Evolutionary conservation across 805 yeast species (phyloP).

Genomic region (Monosporozyma yasuniensis): DNA sequence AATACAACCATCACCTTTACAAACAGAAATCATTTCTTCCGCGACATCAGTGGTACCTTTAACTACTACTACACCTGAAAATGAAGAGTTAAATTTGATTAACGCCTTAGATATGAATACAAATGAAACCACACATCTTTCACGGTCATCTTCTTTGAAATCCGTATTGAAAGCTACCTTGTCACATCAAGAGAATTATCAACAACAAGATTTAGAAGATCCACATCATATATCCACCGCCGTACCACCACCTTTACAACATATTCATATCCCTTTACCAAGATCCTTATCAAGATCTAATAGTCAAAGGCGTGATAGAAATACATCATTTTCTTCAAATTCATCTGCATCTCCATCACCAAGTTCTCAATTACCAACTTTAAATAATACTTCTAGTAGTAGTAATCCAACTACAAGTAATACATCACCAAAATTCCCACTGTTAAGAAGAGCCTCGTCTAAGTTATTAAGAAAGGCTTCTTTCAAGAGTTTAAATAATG

Average conservation of each 20-base stretch:
- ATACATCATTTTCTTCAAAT: background rate
- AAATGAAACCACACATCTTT: background rate
- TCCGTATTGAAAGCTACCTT: background rate
- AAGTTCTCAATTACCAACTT: background rate
- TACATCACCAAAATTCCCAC: slow-evolving; percentile 15
- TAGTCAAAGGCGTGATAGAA: background rate
- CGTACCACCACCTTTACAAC: background rate
- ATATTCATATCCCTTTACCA: background rate
- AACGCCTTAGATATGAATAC: background rate
- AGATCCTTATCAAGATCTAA: background rate
- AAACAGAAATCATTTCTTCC: background rate
- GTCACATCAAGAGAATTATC: background rate
- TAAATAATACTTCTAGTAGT: background rate
- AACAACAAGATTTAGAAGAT: background rate
- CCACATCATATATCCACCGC: background rate
- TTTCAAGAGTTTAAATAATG: slow-evolving; percentile 7
- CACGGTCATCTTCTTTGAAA: background rate
- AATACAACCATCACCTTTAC: background rate
- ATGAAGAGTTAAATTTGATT: background rate
- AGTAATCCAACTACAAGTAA: background rate
- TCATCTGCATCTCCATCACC: background rate
- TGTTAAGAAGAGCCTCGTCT: slow-evolving; percentile 28
- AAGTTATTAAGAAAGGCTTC: slow-evolving; percentile 25
- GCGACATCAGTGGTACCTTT: background rate
- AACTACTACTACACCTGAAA: background rate